Evolutionary conservation across 768 basidiomycete genomes (phyloP).

Genomic region (Tricholoma sp.): DNA sequence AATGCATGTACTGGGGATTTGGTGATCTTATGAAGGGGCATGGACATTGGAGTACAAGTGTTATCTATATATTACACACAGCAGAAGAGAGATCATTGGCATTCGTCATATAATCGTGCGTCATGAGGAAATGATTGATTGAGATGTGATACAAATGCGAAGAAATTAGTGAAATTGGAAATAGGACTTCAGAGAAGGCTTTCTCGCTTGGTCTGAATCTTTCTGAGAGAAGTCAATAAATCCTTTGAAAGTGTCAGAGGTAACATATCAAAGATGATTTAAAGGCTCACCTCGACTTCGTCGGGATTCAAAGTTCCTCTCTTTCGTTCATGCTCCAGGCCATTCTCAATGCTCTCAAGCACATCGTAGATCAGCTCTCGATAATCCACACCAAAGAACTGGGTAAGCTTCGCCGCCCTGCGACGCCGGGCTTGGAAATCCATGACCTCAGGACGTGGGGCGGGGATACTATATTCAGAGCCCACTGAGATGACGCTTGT

Average conservation of each 20-base stretch:
- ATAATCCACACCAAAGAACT: slow-evolving; percentile 88
- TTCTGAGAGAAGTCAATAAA: slow-evolving; percentile 49
- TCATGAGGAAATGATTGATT: background rate
- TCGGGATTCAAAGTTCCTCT: slow-evolving; percentile 60
- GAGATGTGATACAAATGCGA: background rate
- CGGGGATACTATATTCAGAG: slow-evolving; percentile 40
- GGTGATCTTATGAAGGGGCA: slow-evolving; percentile 52
- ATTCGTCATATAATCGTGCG: background rate
- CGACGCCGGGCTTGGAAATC: slow-evolving; percentile 69
- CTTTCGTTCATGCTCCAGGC: slow-evolving; percentile 64
- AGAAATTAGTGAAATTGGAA: background rate
- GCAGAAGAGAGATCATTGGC: background rate
- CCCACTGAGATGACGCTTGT: slow-evolving; percentile 51
- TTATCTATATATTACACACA: background rate
- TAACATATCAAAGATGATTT: slow-evolving; percentile 1
- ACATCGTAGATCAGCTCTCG: slow-evolving; percentile 72
- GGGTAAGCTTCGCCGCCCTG: slow-evolving; percentile 76
- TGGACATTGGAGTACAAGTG: background rate
- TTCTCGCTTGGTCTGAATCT: slow-evolving; percentile 48
- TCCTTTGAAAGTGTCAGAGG: slow-evolving; percentile 33
- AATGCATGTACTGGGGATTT: slow-evolving; percentile 77
- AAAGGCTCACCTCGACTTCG: slow-evolving; percentile 64
- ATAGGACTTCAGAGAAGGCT: slow-evolving; percentile 16
- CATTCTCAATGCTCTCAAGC: slow-evolving; percentile 73
- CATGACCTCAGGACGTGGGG: slow-evolving; percentile 39